Percentiles rank a stretch among this genome's conserved stretches.
Evolutionary conservation across 208 protist genomes (phyloP).

Genomic region (Novymonas esmeraldas): DNA sequence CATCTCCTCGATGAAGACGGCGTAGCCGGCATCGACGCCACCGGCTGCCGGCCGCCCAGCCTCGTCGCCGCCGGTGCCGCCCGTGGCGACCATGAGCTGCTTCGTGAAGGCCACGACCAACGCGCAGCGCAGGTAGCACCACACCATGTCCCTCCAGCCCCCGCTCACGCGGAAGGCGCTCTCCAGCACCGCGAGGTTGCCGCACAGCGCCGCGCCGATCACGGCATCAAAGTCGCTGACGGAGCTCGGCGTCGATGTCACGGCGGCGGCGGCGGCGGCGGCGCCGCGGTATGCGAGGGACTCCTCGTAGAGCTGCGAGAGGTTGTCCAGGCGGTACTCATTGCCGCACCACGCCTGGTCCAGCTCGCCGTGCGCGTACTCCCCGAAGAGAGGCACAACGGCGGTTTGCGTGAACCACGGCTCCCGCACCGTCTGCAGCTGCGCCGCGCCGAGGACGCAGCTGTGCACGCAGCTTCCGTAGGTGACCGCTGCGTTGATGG

Average conservation of each 20-base stretch:
- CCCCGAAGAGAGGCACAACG: constrained; percentile 78
- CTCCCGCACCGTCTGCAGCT: constrained; percentile 80
- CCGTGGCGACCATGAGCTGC: constrained; percentile 46
- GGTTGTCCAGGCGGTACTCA: constrained; percentile 69
- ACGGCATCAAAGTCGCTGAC: constrained; percentile 39
- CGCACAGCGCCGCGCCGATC: constrained; percentile 76
- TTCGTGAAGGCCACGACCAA: constrained; percentile 79
- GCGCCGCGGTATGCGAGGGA: constrained; percentile 28
- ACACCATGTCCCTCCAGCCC: constrained; percentile 69
- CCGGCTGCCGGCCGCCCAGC: neutral
- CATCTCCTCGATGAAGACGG: constrained; percentile 32
- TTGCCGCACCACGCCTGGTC: constrained; percentile 68
- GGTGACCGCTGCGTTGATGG: constrained; percentile 55
- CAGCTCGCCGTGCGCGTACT: constrained; percentile 80
- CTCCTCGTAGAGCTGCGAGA: constrained; percentile 79
- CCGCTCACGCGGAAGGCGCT: constrained; percentile 52
- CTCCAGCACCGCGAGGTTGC: constrained; percentile 69
- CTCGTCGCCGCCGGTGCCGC: constrained; percentile 22
- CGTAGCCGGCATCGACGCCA: constrained; percentile 32
- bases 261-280: constrained; percentile 6
- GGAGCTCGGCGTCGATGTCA: neutral
- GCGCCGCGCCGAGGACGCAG: constrained; percentile 76
- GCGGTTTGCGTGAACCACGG: constrained; percentile 64
- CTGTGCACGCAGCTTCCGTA: constrained; percentile 69
- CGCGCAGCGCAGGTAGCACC: constrained; percentile 75